Evolutionary conservation across 805 yeast genomes (phyloP).

Genomic region (Yarrowia porcina): DNA sequence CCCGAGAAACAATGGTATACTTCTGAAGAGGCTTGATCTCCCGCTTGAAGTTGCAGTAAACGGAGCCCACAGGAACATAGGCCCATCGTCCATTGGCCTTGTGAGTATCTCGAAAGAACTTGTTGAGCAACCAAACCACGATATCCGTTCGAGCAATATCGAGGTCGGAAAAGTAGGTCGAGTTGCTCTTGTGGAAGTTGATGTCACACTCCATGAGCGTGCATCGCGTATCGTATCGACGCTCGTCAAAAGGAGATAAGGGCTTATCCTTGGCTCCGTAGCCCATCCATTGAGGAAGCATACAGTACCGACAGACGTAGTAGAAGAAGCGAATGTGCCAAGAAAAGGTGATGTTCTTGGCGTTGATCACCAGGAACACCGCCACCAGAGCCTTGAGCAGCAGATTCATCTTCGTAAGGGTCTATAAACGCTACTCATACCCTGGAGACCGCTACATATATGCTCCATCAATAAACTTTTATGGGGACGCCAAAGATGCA

Average conservation of each 20-base stretch:
- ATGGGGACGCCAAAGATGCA: too few relatives aligned
- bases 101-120: slow-evolving; percentile 48
- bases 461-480: too few relatives aligned
- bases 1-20: slow-evolving; percentile 54
- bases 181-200: slow-evolving; percentile 82
- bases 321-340: slow-evolving; percentile 62
- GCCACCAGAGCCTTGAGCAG: slow-evolving; percentile 26
- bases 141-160: slow-evolving; percentile 73
- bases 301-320: slow-evolving; percentile 44
- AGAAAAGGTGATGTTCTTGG: slow-evolving; percentile 66
- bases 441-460: too few relatives aligned
- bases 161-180: slow-evolving; percentile 77
- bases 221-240: slow-evolving; percentile 51
- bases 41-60: slow-evolving; percentile 60
- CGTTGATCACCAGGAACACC: slow-evolving; percentile 43
- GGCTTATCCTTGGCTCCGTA: slow-evolving; percentile 26
- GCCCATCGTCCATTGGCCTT: slow-evolving; percentile 46
- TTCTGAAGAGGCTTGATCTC: slow-evolving; percentile 68
- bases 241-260: slow-evolving; percentile 43
- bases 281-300: slow-evolving; percentile 35
- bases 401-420: neutral
- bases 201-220: slow-evolving; percentile 81
- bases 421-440: too few relatives aligned
- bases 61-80: slow-evolving; percentile 74
- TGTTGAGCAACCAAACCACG: slow-evolving; percentile 55